Evolutionary conservation across 2,329 filamentous ascomycete species (phyloP).

Genomic region (Leptosphaerulina australis): DNA sequence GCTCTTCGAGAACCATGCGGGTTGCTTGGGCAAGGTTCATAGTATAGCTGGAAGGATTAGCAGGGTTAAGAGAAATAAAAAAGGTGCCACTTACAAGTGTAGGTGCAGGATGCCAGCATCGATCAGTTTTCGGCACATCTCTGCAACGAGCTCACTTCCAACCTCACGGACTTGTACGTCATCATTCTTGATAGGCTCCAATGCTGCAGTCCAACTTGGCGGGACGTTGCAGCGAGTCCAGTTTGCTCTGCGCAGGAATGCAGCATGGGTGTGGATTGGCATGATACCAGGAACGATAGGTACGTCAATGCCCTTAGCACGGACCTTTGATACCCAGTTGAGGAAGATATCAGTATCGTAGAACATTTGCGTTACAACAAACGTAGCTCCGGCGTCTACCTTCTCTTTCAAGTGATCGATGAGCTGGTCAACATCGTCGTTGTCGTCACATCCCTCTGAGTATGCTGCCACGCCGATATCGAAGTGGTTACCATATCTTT

Average conservation of each 20-base stretch:
- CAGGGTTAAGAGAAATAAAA: neutral
- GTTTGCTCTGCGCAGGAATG: conserved; percentile 85
- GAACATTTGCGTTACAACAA: conserved; percentile 99
- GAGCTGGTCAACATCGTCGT: conserved; percentile 81
- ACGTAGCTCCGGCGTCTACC: conserved; percentile 89
- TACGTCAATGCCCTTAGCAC: conserved; percentile 80
- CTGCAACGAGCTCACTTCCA: conserved; percentile 82
- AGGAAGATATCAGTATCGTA: conserved; percentile 97
- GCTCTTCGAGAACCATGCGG: conserved; percentile 89
- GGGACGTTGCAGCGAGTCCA: conserved; percentile 91
- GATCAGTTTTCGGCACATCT: conserved; percentile 87
- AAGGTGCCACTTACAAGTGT: conserved; percentile 69
- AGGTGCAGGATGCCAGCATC: conserved; percentile 82
- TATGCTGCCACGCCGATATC: conserved; percentile 98
- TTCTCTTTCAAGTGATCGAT: conserved; percentile 96
- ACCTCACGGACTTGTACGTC: conserved; percentile 90
- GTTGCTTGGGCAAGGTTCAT: conserved; percentile 98
- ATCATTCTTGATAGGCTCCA: conserved; percentile 96
- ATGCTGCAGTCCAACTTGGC: conserved; percentile 74
- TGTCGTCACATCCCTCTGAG: conserved; percentile 93
- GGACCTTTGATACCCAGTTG: conserved; percentile 84
- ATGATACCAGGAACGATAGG: conserved; percentile 88
- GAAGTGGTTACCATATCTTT: conserved; percentile 85
- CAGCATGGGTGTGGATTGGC: conserved; percentile 93
- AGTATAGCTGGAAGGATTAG: conserved; percentile 68